Percentiles rank a stretch among this genome's conserved stretches.
phyloP scores from a whole-genome alignment of 2,329 filamentous ascomycete species.

The Sclerotinia nivalis region DNA sequence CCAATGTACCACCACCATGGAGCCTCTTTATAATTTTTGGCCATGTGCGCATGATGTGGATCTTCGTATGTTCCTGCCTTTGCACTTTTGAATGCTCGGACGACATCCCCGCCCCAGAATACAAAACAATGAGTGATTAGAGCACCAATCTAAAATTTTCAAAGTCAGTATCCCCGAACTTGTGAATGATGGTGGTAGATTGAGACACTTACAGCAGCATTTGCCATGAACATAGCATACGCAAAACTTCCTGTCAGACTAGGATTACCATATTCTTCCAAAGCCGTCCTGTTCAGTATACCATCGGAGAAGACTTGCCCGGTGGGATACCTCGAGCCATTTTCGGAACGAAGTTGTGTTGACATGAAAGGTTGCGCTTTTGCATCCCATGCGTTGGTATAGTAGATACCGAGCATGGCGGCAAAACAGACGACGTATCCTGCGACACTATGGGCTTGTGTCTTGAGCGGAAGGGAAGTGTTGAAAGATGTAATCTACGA shows the following conservation, averaged over 20 bases:
- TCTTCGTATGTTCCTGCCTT: constrained; percentile 46
- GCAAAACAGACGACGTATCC: constrained; percentile 53
- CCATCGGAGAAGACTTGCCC: constrained; percentile 45
- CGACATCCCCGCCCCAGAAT: constrained; percentile 58
- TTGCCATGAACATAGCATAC: constrained; percentile 57
- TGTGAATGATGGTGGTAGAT: neutral
- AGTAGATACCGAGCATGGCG: constrained; percentile 51
- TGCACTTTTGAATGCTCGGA: constrained; percentile 50
- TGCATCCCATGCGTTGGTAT: constrained; percentile 46
- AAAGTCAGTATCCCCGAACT: constrained; percentile 21
- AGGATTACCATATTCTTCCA: constrained; percentile 50
- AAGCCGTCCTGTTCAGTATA: constrained; percentile 46
- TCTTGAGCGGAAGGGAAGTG: constrained; percentile 53
- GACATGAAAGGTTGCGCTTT: constrained; percentile 48
- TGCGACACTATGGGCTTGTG: constrained; percentile 50
- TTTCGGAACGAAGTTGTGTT: constrained; percentile 44
- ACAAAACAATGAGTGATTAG: constrained; percentile 53
- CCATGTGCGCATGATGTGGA: constrained; percentile 53
- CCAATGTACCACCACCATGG: constrained; percentile 59
- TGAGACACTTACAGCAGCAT: constrained; percentile 50
- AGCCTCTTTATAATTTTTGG: constrained; percentile 46
- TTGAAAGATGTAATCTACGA: constrained; percentile 54
- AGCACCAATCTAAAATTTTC: constrained; percentile 52
- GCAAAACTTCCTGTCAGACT: constrained; percentile 52
- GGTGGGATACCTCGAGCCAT: constrained; percentile 47